These are phyloP conservation scores for Verticillium nonalfalfae DNA, from an alignment of 2,329 filamentous ascomycete species.

Conservation along the genomic window DNA sequence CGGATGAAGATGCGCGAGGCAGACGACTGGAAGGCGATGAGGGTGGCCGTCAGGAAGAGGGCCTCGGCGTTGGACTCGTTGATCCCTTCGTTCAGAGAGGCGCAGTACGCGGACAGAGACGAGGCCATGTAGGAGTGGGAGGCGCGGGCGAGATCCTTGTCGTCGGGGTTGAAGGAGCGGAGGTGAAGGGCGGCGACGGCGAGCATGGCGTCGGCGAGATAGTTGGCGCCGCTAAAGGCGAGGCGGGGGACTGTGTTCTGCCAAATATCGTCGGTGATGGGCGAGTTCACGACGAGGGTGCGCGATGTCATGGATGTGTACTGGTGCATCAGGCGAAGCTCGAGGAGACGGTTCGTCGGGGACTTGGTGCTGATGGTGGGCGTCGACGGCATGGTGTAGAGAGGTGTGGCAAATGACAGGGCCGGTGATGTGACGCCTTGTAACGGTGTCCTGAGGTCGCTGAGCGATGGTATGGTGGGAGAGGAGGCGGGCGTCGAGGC, in stretches of 20 bases:
- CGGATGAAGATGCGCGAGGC: constrained; percentile 56
- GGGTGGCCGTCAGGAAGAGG: constrained; percentile 54
- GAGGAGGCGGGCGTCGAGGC: constrained; percentile 13
- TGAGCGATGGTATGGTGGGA: background rate
- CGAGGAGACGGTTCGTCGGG: constrained; percentile 42
- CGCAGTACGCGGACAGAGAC: constrained; percentile 54
- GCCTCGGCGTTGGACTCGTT: constrained; percentile 54
- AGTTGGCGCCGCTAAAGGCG: constrained; percentile 52
- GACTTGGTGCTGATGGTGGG: constrained; percentile 24
- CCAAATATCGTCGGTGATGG: constrained; percentile 51
- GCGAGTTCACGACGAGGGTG: constrained; percentile 49
- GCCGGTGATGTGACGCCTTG: constrained; percentile 5
- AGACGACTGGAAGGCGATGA: constrained; percentile 63
- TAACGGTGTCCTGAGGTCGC: background rate
- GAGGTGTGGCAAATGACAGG: constrained; percentile 19
- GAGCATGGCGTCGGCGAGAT: constrained; percentile 57
- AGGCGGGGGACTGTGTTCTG: constrained; percentile 52
- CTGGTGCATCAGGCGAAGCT: constrained; percentile 59
- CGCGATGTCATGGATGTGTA: constrained; percentile 55
- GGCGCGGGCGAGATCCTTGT: constrained; percentile 53
- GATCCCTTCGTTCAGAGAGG: constrained; percentile 49
- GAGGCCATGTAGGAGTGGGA: constrained; percentile 62
- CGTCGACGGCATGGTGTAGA: constrained; percentile 23
- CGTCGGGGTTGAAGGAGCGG: constrained; percentile 48
- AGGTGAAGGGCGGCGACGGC: constrained; percentile 59